Evolutionary conservation across 192 early-diverging fungal species (phyloP), one percentile per base, ranked within the genome.

Genomic region (Mortierella antarctica): DNA sequence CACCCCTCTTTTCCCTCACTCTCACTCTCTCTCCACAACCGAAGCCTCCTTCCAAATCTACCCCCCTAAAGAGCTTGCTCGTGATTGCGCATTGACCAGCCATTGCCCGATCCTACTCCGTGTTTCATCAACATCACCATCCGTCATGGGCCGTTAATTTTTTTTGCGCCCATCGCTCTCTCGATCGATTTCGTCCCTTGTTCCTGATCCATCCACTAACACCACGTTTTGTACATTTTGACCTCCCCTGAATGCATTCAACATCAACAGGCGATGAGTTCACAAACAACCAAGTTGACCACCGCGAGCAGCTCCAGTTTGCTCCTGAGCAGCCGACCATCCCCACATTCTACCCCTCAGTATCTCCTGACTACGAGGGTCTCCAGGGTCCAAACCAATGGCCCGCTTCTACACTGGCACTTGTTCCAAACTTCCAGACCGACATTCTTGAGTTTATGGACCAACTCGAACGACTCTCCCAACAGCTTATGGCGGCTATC

Each of bases 331-430:
- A 70, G 39, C n/a, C 20, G 6, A 10, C 53, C 1, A 21, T 70
- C 49, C 42, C 51, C 2, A 57, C 74, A 41, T 78, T 78, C 54
- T 5, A 48, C 2, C 67, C 64, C 0, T 49, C 65, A 11, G 65
- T 66, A 13, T 67, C 65, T 12, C 88, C 86, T 6, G 70, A 81
- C 18, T 79, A 90, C 66, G 71, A 85, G 21, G 83, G 84, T 9
- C 73, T 92, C 1, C 71, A 83, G 6, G 88, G 91, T 0, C 89
- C 91, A 23, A 90, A 90, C 39, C 87, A 87, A 80, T 92, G 91
- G 89, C 91, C 91, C 1, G 46, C 62, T 20, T 78, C 74, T 4
- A 68, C 71, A 5, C 50, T 77, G 2, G 46, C 46, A 0, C 53
- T 64, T 23, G 23, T 90, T 13, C 87, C 89, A 10, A 51, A 58